A percentile compares a stretch with the other conserved stretches of the same genome.
Conservation (phyloP, 2,329 filamentous ascomycete species). For the Pyrenochaeta sp. region DNA sequence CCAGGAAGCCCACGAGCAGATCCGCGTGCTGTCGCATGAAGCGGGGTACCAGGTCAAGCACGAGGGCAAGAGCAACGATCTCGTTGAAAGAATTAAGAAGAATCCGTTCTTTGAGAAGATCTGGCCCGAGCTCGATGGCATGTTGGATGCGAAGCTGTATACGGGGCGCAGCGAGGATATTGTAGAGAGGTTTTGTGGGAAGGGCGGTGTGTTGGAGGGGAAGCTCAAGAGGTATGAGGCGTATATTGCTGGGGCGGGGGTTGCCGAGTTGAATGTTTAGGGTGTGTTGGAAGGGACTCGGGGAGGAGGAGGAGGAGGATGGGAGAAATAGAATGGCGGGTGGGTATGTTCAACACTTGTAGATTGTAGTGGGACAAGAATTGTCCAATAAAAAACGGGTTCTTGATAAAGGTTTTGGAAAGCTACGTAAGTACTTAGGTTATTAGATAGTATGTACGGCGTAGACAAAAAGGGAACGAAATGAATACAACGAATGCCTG, state of each 20-base stretch:
- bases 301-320: not conserved
- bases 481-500: no score
- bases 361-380: no score
- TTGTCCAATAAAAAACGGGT: no score
- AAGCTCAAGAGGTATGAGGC: slow-evolving; percentile 61
- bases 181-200: slow-evolving; percentile 31
- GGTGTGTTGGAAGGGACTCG: not conserved
- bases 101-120: slow-evolving; percentile 78
- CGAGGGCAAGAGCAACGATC: slow-evolving; percentile 78
- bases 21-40: slow-evolving; percentile 80
- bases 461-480: no score
- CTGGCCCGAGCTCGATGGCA: slow-evolving; percentile 70
- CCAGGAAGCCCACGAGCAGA: slow-evolving; percentile 87
- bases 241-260: slow-evolving; percentile 49
- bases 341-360: no score
- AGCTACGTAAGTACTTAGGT: no score
- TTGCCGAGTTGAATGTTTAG: slow-evolving; percentile 43
- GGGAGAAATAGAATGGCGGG: not conserved
- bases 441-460: no score
- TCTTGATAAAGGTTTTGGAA: no score
- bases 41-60: slow-evolving; percentile 75
- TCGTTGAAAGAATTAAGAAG: slow-evolving; percentile 77
- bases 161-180: slow-evolving; percentile 59
- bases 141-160: slow-evolving; percentile 70
- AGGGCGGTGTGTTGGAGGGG: slow-evolving; percentile 20